These are phyloP conservation scores for Amesomyces nigricolor DNA, from an alignment of 2,329 filamentous ascomycete genomes.

Conservation along the genomic window DNA sequence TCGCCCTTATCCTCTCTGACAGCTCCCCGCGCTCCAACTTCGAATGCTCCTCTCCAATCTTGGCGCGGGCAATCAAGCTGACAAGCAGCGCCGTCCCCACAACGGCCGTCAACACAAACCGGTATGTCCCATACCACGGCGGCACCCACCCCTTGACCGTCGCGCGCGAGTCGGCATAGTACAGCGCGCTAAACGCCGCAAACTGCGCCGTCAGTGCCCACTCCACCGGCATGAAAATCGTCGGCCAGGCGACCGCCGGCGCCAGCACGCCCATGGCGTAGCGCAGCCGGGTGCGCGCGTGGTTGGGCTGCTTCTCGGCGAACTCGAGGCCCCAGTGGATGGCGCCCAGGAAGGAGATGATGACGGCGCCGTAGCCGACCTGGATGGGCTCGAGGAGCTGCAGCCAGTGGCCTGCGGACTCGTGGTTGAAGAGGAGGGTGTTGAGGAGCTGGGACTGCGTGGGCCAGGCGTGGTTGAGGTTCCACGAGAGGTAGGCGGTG, in stretches of 20 bases:
- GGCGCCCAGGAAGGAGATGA: constrained; percentile 89
- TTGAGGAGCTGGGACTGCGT: constrained; percentile 59
- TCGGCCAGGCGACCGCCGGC: constrained; percentile 82
- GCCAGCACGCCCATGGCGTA: constrained; percentile 80
- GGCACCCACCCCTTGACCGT: constrained; percentile 72
- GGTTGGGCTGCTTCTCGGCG: constrained; percentile 58
- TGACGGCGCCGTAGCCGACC: constrained; percentile 84
- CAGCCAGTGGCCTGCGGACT: constrained; percentile 67
- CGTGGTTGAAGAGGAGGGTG: constrained; percentile 58
- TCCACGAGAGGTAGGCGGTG: constrained; percentile 76
- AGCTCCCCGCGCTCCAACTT: constrained; percentile 33
- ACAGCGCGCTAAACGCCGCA: constrained; percentile 74
- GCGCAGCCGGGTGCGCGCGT: constrained; percentile 63
- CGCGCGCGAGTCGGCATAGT: constrained; percentile 76
- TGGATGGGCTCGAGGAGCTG: constrained; percentile 78
- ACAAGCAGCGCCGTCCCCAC: constrained; percentile 78
- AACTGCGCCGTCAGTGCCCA: constrained; percentile 85
- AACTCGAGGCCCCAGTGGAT: constrained; percentile 92
- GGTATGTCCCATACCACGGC: constrained; percentile 80
- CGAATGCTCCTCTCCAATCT: constrained; percentile 49
- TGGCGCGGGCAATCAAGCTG: constrained; percentile 74
- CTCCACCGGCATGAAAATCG: constrained; percentile 74
- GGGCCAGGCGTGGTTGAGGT: constrained; percentile 64
- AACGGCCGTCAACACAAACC: constrained; percentile 86
- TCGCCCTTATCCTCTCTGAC: constrained; percentile 34